These are phyloP conservation scores for thale cress (Arabidopsis thaliana) DNA, from an alignment of 345 rosid genomes.

Conservation along the genomic window DNA sequence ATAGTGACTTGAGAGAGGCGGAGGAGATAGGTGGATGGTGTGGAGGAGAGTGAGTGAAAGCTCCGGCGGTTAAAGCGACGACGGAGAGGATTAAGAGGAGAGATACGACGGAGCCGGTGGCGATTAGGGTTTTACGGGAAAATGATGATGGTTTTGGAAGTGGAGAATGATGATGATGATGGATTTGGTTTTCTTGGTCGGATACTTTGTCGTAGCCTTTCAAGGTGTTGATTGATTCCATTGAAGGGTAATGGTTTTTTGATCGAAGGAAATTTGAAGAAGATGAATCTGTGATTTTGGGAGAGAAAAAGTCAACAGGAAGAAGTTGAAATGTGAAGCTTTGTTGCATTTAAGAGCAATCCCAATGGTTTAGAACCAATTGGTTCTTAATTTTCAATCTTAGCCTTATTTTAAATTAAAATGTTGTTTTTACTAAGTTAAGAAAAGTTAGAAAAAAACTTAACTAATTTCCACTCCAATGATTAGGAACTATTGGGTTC, in stretches of 20 bases:
- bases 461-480: no score
- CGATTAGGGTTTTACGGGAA: constrained; percentile 41
- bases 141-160: constrained; percentile 33
- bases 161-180: constrained; percentile 28
- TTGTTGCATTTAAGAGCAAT: not conserved
- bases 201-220: constrained; percentile 76
- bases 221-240: constrained; percentile 66
- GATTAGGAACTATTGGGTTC: no score
- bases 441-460: no score
- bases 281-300: constrained; percentile 22
- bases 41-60: constrained; percentile 50
- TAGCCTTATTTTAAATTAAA: no score
- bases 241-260: constrained; percentile 2
- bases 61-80: constrained; percentile 48
- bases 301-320: constrained; percentile 19
- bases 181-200: constrained; percentile 51
- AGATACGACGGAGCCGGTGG: constrained; percentile 50
- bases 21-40: constrained; percentile 28
- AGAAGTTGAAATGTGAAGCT: not conserved
- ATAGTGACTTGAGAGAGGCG: constrained; percentile 57
- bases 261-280: constrained; percentile 10
- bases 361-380: no score
- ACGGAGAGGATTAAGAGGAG: constrained; percentile 52
- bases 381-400: no score
- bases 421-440: no score